These are phyloP conservation scores for Magnaporthiopsis poae DNA, from an alignment of 2,329 filamentous ascomycete species.

Conservation along the genomic window DNA sequence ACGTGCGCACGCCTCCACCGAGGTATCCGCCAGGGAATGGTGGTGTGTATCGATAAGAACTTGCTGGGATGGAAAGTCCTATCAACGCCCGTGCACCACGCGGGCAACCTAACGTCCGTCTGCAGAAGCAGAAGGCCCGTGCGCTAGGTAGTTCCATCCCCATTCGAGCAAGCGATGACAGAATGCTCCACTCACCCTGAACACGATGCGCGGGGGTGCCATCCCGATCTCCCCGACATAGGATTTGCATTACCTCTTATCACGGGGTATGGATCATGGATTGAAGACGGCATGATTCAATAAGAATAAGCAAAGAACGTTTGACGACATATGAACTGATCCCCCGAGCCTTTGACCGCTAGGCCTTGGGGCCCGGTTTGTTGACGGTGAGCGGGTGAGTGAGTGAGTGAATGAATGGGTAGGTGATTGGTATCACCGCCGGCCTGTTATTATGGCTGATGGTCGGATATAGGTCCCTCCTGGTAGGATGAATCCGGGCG, in stretches of 20 bases:
- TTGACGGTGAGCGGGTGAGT: background rate
- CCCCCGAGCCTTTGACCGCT: background rate
- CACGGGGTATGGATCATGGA: background rate
- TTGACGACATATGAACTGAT: background rate
- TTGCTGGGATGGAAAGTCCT: background rate
- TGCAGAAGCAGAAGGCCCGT: background rate
- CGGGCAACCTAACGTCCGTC: background rate
- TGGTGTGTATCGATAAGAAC: background rate
- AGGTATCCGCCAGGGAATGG: background rate
- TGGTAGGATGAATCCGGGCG: background rate
- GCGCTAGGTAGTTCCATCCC: background rate
- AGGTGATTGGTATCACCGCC: background rate
- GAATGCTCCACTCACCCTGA: background rate
- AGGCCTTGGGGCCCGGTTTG: background rate
- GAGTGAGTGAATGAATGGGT: too few relatives aligned
- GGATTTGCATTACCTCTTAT: background rate
- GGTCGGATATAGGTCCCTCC: background rate
- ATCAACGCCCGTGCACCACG: background rate
- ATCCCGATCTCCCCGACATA: background rate
- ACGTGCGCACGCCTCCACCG: background rate
- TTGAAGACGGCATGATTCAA: background rate
- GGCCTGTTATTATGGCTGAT: background rate
- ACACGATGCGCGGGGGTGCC: background rate
- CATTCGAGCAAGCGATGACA: background rate
- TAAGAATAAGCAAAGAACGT: background rate